Conservation (phyloP, 257 asterid species). For the Solanum chiquidenum region DNA sequence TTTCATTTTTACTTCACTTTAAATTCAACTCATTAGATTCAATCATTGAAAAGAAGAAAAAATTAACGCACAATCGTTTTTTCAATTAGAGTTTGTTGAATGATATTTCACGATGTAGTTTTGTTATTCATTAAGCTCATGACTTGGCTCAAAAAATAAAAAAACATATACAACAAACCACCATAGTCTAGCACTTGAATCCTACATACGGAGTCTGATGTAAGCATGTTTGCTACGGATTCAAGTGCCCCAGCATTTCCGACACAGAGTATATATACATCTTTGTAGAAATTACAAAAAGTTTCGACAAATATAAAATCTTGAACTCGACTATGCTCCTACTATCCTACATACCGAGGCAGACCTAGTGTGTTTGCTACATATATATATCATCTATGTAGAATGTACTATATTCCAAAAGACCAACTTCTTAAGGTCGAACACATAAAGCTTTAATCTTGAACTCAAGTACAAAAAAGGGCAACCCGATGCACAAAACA, state of each 20-base stretch:
- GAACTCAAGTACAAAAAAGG: no score
- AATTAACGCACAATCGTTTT: neutral
- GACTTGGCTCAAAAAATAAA: neutral
- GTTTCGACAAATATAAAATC: neutral
- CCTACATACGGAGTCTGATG: neutral
- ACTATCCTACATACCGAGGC: neutral
- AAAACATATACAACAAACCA: neutral
- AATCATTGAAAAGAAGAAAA: neutral
- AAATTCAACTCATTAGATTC: neutral
- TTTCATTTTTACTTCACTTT: neutral
- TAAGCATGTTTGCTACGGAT: neutral
- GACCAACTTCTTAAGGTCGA: neutral
- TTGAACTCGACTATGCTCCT: neutral
- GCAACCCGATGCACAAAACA: no score
- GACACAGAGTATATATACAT: neutral
- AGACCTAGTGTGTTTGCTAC: neutral
- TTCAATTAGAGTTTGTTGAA: neutral
- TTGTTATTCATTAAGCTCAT: neutral
- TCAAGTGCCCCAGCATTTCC: neutral
- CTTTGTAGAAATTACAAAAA: no score
- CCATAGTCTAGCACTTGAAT: neutral
- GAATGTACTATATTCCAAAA: neutral
- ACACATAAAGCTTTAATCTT: neutral
- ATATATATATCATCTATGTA: neutral
- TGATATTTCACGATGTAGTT: neutral